Conservation (phyloP, 2,329 filamentous ascomycete species). For the Aspergillus carbonarius region DNA sequence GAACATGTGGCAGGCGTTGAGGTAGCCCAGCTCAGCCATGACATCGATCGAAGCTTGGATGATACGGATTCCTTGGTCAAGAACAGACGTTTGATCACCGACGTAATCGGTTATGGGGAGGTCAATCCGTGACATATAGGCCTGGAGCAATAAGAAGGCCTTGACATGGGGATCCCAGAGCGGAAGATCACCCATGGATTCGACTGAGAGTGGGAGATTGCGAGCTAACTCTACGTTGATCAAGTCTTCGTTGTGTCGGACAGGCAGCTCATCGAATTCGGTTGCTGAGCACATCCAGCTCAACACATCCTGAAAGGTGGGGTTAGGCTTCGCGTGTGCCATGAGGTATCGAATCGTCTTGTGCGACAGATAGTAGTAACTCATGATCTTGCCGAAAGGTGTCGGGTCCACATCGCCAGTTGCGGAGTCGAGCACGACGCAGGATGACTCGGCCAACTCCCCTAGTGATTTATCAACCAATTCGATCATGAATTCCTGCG, state of each 20-base stretch:
- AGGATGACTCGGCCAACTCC: conserved; percentile 80
- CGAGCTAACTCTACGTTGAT: conserved; percentile 88
- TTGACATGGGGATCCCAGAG: conserved; percentile 99
- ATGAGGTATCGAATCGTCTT: conserved; percentile 86
- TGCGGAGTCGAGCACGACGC: conserved; percentile 70
- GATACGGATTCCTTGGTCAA: conserved; percentile 96
- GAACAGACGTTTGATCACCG: conserved; percentile 81
- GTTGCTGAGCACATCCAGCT: conserved; percentile 91
- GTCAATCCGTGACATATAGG: conserved; percentile 88
- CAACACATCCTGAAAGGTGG: conserved; percentile 77
- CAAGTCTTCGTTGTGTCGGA: conserved; percentile 96
- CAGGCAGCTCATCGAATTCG: conserved; percentile 96
- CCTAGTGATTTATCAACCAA: conserved; percentile 84
- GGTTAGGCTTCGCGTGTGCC: conserved; percentile 70
- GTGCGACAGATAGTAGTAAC: conserved; percentile 97
- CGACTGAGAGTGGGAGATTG: conserved; percentile 70
- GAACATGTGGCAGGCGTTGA: conserved; percentile 76
- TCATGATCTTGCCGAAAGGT: conserved; percentile 96
- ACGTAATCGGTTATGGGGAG: conserved; percentile 97
- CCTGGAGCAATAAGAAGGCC: conserved; percentile 87
- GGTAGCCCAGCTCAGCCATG: conserved; percentile 80
- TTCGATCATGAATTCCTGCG: conserved; percentile 91
- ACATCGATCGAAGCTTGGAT: conserved; percentile 94
- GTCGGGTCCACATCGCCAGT: conserved; percentile 91
- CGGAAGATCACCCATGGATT: conserved; percentile 65